These are phyloP conservation scores for Biscogniauxia sp. DNA, from an alignment of 2,329 filamentous ascomycete genomes.

Conservation along the genomic window DNA sequence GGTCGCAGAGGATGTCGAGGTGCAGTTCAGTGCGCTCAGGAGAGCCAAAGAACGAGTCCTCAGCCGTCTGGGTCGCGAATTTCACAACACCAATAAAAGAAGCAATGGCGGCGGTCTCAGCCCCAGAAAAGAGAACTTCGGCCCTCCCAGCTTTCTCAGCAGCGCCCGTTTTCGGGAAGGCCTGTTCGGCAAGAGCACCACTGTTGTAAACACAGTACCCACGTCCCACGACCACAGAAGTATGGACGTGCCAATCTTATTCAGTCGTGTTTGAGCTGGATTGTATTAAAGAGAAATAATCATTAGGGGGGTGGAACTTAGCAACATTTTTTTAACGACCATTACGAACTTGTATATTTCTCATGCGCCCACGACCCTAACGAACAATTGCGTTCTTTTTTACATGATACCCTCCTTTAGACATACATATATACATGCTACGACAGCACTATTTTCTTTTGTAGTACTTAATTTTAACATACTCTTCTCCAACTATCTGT, in stretches of 20 bases:
- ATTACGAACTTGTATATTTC: background rate
- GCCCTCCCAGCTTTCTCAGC: slow-evolving; percentile 35
- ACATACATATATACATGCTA: background rate
- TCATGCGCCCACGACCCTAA: background rate
- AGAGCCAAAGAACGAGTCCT: slow-evolving; percentile 61
- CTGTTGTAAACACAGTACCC: slow-evolving; percentile 13
- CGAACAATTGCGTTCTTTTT: background rate
- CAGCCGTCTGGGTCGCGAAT: slow-evolving; percentile 56
- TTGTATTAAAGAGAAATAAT: slow-evolving; percentile 5
- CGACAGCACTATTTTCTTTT: background rate
- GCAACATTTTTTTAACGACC: background rate
- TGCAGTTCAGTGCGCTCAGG: slow-evolving; percentile 53
- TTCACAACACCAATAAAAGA: slow-evolving; percentile 33
- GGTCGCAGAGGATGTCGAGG: slow-evolving; percentile 56
- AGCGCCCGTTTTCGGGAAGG: slow-evolving; percentile 41
- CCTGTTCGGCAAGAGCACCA: slow-evolving; percentile 38
- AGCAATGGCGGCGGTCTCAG: slow-evolving; percentile 27
- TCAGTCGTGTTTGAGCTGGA: slow-evolving; percentile 38
- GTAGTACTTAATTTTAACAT: too few relatives aligned
- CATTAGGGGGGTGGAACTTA: background rate
- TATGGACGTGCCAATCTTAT: slow-evolving; percentile 61
- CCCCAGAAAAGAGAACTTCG: slow-evolving; percentile 22
- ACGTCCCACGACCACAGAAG: slow-evolving; percentile 36
- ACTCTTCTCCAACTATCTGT: too few relatives aligned
- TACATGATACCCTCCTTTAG: background rate